Evolutionary conservation across 306 rosid species (phyloP).

Genomic region (Coriaria nepalensis): DNA sequence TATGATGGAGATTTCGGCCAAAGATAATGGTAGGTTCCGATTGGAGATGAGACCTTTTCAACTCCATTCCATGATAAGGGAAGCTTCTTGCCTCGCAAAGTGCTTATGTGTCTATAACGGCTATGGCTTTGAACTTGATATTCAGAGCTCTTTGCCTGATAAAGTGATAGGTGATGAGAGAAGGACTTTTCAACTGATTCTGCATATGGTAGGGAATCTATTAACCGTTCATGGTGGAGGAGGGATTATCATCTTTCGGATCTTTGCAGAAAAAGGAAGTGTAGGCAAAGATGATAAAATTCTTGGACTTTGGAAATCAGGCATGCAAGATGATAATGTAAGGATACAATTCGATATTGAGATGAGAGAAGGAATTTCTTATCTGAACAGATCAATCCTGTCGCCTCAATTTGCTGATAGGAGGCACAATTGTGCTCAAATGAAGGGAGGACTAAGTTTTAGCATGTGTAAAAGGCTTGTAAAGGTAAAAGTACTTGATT

Average conservation of each 20-base stretch:
- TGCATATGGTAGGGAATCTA: conserved; percentile 60
- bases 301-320: conserved; percentile 35
- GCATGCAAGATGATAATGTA: conserved; percentile 25
- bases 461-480: conserved; percentile 53
- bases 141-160: conserved; percentile 52
- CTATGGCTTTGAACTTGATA: conserved; percentile 41
- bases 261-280: conserved; percentile 18
- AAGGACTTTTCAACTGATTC: conserved; percentile 60
- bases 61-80: conserved; percentile 56
- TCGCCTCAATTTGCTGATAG: conserved; percentile 19
- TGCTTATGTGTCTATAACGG: conserved; percentile 54
- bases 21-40: conserved; percentile 35
- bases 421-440: conserved; percentile 26
- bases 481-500: conserved; percentile 26
- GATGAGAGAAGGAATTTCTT: conserved; percentile 23
- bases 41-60: conserved; percentile 49
- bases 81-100: conserved; percentile 57
- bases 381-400: conserved; percentile 23
- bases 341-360: conserved; percentile 47
- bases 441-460: conserved; percentile 49
- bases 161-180: conserved; percentile 58
- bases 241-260: conserved; percentile 32
- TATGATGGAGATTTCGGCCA: conserved; percentile 49
- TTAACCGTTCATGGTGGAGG: conserved; percentile 29
- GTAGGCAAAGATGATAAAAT: conserved; percentile 31